phyloP scores from a whole-genome alignment of 768 basidiomycete genomes.

The Boletus huronensis region DNA sequence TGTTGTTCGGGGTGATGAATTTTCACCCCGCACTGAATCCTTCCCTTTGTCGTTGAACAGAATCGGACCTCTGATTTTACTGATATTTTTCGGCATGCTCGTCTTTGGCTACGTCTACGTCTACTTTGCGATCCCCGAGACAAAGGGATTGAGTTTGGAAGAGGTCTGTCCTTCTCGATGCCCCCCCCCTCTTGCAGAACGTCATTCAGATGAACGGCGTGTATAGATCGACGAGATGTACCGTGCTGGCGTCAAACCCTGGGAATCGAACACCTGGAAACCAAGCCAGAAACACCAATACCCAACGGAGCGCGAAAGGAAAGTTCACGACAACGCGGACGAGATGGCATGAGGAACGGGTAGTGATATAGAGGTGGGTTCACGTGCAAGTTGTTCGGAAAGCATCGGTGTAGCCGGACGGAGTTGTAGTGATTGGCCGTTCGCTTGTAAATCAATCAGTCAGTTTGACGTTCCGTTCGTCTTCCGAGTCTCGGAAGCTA shows the following conservation, averaged over 20 bases:
- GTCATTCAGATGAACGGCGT: not conserved
- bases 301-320: not conserved
- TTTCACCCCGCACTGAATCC: not conserved
- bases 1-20: not conserved
- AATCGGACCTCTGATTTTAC: slow-evolving; percentile 70
- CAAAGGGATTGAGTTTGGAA: slow-evolving; percentile 71
- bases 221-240: slow-evolving; percentile 72
- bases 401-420: not conserved
- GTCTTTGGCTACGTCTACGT: slow-evolving; percentile 70
- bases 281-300: slow-evolving; percentile 39
- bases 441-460: too few relatives aligned
- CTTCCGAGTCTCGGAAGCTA: too few relatives aligned
- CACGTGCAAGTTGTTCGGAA: not conserved
- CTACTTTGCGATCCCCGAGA: slow-evolving; percentile 79
- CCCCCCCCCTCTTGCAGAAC: not conserved
- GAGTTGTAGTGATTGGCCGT: too few relatives aligned
- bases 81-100: slow-evolving; percentile 77
- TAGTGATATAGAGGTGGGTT: too few relatives aligned
- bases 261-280: slow-evolving; percentile 57
- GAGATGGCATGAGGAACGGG: not conserved
- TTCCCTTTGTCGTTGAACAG: slow-evolving; percentile 20
- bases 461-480: too few relatives aligned
- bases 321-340: not conserved
- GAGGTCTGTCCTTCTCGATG: slow-evolving; percentile 41
- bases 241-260: slow-evolving; percentile 58